Evolutionary conservation across 768 basidiomycete genomes (phyloP).

Genomic region (Serendipita sp.): DNA sequence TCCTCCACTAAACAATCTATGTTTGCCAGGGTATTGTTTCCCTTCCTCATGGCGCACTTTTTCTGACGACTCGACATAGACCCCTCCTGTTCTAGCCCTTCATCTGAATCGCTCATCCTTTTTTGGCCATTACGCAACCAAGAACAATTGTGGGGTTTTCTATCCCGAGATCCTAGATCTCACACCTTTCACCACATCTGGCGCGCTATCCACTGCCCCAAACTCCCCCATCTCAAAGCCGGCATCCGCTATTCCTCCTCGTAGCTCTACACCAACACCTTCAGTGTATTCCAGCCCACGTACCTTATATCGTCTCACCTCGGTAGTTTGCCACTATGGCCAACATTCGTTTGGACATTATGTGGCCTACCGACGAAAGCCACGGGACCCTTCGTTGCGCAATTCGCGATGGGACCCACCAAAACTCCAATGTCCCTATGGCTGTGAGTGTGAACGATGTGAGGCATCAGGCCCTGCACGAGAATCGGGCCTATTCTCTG

Average conservation of each 20-base stretch:
- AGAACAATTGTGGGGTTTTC: slow-evolving; percentile 64
- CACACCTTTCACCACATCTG: slow-evolving; percentile 72
- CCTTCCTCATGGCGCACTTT: not conserved
- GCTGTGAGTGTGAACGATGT: slow-evolving; percentile 33
- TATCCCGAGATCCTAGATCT: slow-evolving; percentile 86
- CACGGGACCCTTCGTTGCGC: slow-evolving; percentile 29
- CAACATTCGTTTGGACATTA: slow-evolving; percentile 91
- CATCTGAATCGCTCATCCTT: slow-evolving; percentile 88
- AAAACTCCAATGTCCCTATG: slow-evolving; percentile 25
- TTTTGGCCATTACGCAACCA: slow-evolving; percentile 55
- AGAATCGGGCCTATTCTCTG: slow-evolving; percentile 18
- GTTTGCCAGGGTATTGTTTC: slow-evolving; percentile 53
- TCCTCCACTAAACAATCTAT: slow-evolving; percentile 83
- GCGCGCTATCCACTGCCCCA: slow-evolving; percentile 53
- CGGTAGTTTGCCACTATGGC: slow-evolving; percentile 86
- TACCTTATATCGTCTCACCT: slow-evolving; percentile 69
- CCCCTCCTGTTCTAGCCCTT: slow-evolving; percentile 70
- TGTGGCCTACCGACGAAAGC: slow-evolving; percentile 76
- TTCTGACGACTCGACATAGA: slow-evolving; percentile 24
- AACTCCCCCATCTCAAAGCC: slow-evolving; percentile 55
- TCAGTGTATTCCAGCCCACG: slow-evolving; percentile 34
- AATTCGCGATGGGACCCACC: slow-evolving; percentile 26
- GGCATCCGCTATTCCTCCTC: slow-evolving; percentile 25
- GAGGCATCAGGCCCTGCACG: slow-evolving; percentile 36
- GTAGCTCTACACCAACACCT: slow-evolving; percentile 40